A percentile compares a stretch with the other conserved stretches of the same genome.
These are phyloP conservation scores for Debaryomyces castellii DNA, from an alignment of 805 yeast genomes.

Conservation along the genomic window DNA sequence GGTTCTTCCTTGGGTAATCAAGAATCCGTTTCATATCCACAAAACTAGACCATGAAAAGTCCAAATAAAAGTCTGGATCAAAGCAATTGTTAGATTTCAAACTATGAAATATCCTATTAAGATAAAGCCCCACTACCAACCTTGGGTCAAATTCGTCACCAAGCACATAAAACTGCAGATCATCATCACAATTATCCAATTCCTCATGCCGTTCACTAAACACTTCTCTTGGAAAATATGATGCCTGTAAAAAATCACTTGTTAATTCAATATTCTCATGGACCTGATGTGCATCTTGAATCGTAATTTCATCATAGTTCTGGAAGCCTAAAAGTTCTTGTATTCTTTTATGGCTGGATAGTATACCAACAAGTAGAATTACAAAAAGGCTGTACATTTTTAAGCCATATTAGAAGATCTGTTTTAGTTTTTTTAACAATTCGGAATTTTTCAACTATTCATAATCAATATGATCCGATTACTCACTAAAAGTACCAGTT, in stretches of 20 bases:
- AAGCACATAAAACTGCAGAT: background rate
- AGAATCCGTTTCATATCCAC: background rate
- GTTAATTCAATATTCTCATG: background rate
- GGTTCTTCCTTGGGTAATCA: background rate
- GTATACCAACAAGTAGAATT: background rate
- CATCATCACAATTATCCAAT: background rate
- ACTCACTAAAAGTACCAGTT: too few species aligned
- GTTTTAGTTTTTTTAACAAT: too few species aligned
- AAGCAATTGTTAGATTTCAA: background rate
- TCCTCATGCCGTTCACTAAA: too few species aligned
- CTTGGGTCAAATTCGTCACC: conserved; percentile 23
- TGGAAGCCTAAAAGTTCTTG: too few species aligned
- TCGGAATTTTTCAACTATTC: too few species aligned
- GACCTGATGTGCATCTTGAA: background rate
- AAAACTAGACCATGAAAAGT: background rate
- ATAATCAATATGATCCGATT: too few species aligned
- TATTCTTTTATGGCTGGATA: background rate
- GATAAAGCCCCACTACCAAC: conserved; percentile 27
- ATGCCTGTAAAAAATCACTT: background rate
- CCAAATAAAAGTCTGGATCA: background rate
- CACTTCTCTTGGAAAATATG: background rate
- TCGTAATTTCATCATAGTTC: background rate
- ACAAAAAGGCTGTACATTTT: background rate
- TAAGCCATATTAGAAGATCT: too few species aligned
- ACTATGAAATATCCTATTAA: background rate